These are phyloP conservation scores for Hypsizygus marmoreus DNA, from an alignment of 768 basidiomycete genomes.

Conservation along the genomic window DNA sequence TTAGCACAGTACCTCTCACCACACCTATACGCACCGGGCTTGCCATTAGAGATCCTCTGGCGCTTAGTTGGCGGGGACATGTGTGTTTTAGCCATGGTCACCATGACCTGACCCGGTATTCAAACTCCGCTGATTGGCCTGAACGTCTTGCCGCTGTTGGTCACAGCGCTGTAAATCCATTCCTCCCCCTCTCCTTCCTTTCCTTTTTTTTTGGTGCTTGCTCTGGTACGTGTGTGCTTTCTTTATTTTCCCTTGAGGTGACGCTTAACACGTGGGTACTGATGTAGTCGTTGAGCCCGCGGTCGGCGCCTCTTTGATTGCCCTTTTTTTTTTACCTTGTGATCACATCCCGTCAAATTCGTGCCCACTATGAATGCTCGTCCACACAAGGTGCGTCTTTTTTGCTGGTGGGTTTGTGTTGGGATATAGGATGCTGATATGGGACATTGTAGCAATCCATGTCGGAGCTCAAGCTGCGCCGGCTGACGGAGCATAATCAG, in stretches of 20 bases:
- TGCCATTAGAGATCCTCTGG: constrained; percentile 2
- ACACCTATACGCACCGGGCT: too few species aligned
- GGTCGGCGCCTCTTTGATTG: constrained; percentile 17
- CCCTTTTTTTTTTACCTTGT: constrained; percentile 18
- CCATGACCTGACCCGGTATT: constrained; percentile 27
- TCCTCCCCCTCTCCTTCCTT: constrained; percentile 21
- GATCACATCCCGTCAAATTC: constrained; percentile 20
- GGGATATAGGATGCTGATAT: too few species aligned
- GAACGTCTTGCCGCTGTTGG: constrained; percentile 16
- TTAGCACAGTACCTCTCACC: too few species aligned
- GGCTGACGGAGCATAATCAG: constrained; percentile 92
- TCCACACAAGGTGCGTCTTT: constrained; percentile 62
- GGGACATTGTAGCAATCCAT: constrained; percentile 71
- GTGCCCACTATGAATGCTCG: constrained; percentile 65
- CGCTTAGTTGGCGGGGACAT: constrained; percentile 10
- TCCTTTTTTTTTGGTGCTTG: constrained; percentile 17
- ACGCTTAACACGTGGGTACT: not conserved
- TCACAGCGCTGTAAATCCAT: constrained; percentile 17
- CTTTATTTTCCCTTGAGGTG: not conserved
- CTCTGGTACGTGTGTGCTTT: constrained; percentile 11
- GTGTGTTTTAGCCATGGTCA: constrained; percentile 14
- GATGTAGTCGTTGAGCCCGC: constrained; percentile 15
- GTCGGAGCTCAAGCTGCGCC: constrained; percentile 95
- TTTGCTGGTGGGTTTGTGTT: too few species aligned
- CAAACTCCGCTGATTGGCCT: constrained; percentile 43